phyloP scores from a whole-genome alignment of 129 eudicot genomes.

The carrot (Daucus carota) region DH1_v3.0 NC_030386.2:26155501-26156000 shows the following conservation, averaged over 20 bases:
- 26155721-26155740: slow-evolving; percentile 22
- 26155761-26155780: slow-evolving; percentile 31
- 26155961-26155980: slow-evolving; percentile 4
- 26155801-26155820: neutral
- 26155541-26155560: neutral
- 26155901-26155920: neutral
- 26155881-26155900: slow-evolving; percentile 7
- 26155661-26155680: slow-evolving; percentile 12
- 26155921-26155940: slow-evolving; percentile 10
- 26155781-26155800: slow-evolving; percentile 17
- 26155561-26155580: neutral
- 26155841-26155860: slow-evolving; percentile 6
- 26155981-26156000: slow-evolving; percentile 8
- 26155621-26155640: too few species aligned
- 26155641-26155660: neutral
- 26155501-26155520: neutral
- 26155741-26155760: slow-evolving; percentile 30
- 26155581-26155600: neutral
- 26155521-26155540: neutral
- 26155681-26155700: slow-evolving; percentile 45
- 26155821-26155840: neutral
- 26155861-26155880: slow-evolving; percentile 4
- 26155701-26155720: slow-evolving; percentile 34
- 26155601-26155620: neutral
- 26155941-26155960: slow-evolving; percentile 7